A percentile compares a stretch with the other conserved stretches of the same genome.
phyloP scores from a whole-genome alignment of 1,284 basidiomycete genomes.

The Mycena sp. region DNA sequence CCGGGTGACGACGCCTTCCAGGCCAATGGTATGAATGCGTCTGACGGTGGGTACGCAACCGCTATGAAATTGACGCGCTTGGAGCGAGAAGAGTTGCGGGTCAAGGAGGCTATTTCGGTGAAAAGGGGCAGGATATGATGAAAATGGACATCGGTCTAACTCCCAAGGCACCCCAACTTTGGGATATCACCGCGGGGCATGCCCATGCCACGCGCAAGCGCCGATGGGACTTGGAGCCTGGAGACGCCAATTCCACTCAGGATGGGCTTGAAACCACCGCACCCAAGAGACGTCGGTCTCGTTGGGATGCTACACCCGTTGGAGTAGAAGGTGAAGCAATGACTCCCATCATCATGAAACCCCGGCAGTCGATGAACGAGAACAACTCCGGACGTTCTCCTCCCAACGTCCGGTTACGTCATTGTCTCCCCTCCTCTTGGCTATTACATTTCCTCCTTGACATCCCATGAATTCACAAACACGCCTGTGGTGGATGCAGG shows the following conservation, averaged over 20 bases:
- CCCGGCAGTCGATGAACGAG: conserved; percentile 92
- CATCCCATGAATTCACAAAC: conserved; percentile 81
- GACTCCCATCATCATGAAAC: conserved; percentile 85
- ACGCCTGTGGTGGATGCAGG: conserved; percentile 72
- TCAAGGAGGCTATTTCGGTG: conserved; percentile 88
- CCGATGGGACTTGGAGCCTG: conserved; percentile 84
- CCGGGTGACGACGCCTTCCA: conserved; percentile 76
- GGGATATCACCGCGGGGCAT: conserved; percentile 61
- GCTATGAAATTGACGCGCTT: conserved; percentile 93
- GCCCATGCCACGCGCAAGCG: conserved; percentile 83
- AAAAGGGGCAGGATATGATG: conserved; percentile 80
- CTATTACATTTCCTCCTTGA: conserved; percentile 74
- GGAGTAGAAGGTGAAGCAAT: conserved; percentile 57
- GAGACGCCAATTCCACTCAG: conserved; percentile 65
- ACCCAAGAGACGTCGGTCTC: conserved; percentile 89
- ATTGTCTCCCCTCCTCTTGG: conserved; percentile 95
- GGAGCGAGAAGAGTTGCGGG: conserved; percentile 93
- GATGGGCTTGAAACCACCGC: conserved; percentile 49
- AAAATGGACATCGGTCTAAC: conserved; percentile 90
- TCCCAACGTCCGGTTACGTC: conserved; percentile 90
- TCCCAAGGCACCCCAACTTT: conserved; percentile 78
- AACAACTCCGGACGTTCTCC: conserved; percentile 92
- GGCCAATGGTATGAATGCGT: conserved; percentile 67
- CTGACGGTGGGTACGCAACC: conserved; percentile 93
- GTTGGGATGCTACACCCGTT: conserved; percentile 89